These are phyloP conservation scores for Diaporthe capsici DNA, from an alignment of 2,329 filamentous ascomycete species.

Conservation along the genomic window DNA sequence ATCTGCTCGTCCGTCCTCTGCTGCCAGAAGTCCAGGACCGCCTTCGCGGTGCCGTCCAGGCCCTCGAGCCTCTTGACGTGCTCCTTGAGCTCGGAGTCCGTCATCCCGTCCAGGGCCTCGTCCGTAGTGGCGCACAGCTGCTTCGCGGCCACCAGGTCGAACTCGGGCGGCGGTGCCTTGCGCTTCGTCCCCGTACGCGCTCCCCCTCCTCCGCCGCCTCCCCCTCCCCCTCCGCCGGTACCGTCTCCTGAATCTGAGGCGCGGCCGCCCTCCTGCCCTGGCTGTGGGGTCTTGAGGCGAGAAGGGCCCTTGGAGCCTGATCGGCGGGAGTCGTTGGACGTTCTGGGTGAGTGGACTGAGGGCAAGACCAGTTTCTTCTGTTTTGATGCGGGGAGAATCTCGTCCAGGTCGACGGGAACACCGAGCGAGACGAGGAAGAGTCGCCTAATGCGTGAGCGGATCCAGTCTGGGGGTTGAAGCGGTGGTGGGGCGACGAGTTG, in stretches of 20 bases:
- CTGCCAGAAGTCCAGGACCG: constrained; percentile 90
- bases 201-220: constrained; percentile 59
- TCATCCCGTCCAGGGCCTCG: constrained; percentile 84
- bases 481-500: constrained; percentile 96
- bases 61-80: constrained; percentile 80
- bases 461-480: constrained; percentile 97
- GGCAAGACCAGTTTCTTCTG: constrained; percentile 98
- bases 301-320: constrained; percentile 55
- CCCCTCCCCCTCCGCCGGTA: constrained; percentile 55
- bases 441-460: constrained; percentile 92
- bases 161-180: constrained; percentile 76
- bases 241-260: constrained; percentile 45
- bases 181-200: constrained; percentile 52
- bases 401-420: constrained; percentile 95
- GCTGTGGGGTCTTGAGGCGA: constrained; percentile 53
- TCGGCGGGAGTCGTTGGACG: constrained; percentile 66
- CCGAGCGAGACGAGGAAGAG: constrained; percentile 96
- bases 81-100: constrained; percentile 78
- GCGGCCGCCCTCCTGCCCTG: constrained; percentile 63
- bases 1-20: constrained; percentile 88
- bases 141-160: constrained; percentile 84
- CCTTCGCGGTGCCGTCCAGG: constrained; percentile 79
- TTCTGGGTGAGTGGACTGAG: constrained; percentile 75
- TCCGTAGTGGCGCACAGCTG: constrained; percentile 88
- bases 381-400: constrained; percentile 96